These are phyloP conservation scores for Chytriomyces confervae DNA, from an alignment of 192 early-diverging fungal genomes.

Conservation along the genomic window DNA sequence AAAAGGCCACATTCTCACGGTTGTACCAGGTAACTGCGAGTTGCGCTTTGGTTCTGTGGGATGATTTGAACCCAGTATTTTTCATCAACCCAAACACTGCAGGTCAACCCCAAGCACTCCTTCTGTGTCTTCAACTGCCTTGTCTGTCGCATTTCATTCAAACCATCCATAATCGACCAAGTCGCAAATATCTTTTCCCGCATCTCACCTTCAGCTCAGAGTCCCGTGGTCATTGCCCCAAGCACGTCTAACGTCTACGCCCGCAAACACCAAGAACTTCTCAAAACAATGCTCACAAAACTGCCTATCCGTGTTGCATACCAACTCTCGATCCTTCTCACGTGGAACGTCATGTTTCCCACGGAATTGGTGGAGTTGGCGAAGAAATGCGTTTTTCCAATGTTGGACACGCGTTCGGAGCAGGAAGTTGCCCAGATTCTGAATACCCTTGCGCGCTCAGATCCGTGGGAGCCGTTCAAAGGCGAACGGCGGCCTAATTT, in stretches of 20 bases:
- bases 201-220: constrained; percentile 19
- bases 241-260: constrained; percentile 9
- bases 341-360: constrained; percentile 29
- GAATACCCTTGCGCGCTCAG: not conserved
- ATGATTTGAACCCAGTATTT: not conserved
- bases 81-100: not conserved
- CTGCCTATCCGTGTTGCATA: constrained; percentile 18
- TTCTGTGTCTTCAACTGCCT: constrained; percentile 25
- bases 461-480: constrained; percentile 23
- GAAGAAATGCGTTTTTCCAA: not conserved
- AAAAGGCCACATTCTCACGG: constrained; percentile 8
- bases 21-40: not conserved
- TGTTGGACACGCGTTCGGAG: not conserved
- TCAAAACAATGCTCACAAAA: not conserved
- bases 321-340: constrained; percentile 17
- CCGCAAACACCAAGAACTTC: constrained; percentile 16
- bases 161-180: constrained; percentile 1
- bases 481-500: constrained; percentile 23
- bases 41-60: not conserved
- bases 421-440: constrained; percentile 19
- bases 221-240: constrained; percentile 15
- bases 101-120: constrained; percentile 25
- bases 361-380: constrained; percentile 3
- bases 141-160: constrained; percentile 23
- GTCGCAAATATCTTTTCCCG: constrained; percentile 15